Evolutionary conservation across 176 grass and related monocot genomes (phyloP).

Genomic region (Triticum monococcum): DNA sequence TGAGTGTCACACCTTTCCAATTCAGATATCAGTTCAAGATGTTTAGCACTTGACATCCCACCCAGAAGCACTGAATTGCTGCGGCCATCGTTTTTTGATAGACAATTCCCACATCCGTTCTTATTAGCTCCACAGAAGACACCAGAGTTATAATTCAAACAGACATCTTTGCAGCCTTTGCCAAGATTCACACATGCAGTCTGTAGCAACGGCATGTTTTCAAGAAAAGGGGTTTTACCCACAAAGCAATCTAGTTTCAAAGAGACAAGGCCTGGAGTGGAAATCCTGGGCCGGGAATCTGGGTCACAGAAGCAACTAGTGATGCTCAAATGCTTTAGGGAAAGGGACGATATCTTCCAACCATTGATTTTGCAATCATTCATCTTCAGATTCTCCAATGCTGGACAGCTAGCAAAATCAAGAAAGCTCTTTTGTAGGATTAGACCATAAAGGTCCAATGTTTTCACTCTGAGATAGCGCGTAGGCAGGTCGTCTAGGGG

Average conservation of each 20-base stretch:
- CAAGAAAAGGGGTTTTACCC: not conserved
- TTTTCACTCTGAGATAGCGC: too few relatives aligned
- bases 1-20: not conserved
- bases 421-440: not conserved
- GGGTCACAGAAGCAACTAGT: fast-evolving
- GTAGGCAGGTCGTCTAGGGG: not conserved
- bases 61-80: not conserved
- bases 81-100: not conserved
- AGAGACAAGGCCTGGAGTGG: not conserved
- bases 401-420: not conserved
- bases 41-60: constrained; percentile 6
- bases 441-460: not conserved
- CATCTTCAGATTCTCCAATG: not conserved
- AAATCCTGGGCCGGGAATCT: not conserved
- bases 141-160: not conserved
- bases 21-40: not conserved
- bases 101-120: not conserved
- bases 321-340: not conserved
- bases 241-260: fast-evolving
- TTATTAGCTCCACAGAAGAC: not conserved
- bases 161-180: not conserved
- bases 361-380: fast-evolving
- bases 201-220: not conserved
- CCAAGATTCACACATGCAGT: not conserved
- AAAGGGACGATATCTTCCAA: not conserved